Percentiles rank a stretch among this genome's conserved stretches.
Conservation (phyloP, 352 stramenopile species). For the Phytophthora ohioensis region DNA sequence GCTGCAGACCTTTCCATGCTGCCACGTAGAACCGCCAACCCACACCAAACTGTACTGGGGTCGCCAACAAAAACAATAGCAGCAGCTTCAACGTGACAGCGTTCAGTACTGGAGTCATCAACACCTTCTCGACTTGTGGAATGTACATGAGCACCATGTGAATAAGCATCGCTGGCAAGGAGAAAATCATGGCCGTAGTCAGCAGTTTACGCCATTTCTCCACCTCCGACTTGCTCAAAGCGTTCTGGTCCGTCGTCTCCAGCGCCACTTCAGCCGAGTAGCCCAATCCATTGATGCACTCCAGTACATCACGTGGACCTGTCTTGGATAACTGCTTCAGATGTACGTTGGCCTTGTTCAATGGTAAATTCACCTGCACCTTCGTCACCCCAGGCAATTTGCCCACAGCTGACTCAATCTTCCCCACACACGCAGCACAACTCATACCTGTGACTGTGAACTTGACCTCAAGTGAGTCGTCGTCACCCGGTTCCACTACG, state of each 20-base stretch:
- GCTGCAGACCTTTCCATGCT: constrained; percentile 82
- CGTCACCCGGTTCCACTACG: constrained; percentile 75
- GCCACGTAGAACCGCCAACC: constrained; percentile 85
- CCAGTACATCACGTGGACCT: constrained; percentile 74
- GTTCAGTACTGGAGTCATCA: constrained; percentile 86
- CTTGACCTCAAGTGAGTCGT: constrained; percentile 84
- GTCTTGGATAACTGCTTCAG: constrained; percentile 83
- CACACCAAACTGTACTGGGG: constrained; percentile 87
- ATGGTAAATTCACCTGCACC: constrained; percentile 66
- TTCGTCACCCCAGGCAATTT: constrained; percentile 78
- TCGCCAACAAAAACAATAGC: constrained; percentile 86
- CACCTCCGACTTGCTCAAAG: constrained; percentile 75
- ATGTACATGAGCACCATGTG: constrained; percentile 91
- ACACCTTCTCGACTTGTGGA: constrained; percentile 58
- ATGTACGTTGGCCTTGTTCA: constrained; percentile 81
- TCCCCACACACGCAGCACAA: constrained; percentile 63
- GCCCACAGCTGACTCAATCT: constrained; percentile 73
- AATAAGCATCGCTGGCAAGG: constrained; percentile 85
- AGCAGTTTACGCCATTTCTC: constrained; percentile 81
- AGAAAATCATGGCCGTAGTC: constrained; percentile 82
- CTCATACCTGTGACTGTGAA: constrained; percentile 81
- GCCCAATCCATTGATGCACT: constrained; percentile 71
- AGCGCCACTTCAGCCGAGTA: constrained; percentile 67
- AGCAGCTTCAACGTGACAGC: constrained; percentile 79
- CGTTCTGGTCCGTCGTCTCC: constrained; percentile 67